Evolutionary conservation across 164 flowering plant genomes (phyloP).

Genomic region (Aristolochia californica): DNA sequence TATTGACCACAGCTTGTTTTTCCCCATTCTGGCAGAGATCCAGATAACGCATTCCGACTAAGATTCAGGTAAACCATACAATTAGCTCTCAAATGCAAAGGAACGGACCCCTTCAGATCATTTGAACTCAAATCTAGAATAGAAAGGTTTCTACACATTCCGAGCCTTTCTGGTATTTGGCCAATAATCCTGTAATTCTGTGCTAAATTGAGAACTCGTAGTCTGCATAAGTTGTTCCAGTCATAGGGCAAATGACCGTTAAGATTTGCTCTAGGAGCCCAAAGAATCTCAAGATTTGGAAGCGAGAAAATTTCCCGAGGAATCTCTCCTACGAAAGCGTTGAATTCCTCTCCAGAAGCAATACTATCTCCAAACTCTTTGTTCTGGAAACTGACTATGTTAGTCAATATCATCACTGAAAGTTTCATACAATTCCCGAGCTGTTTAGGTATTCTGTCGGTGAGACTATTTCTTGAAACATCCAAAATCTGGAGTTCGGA

Average conservation of each 20-base stretch:
- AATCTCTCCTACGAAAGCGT: slow-evolving; percentile 48
- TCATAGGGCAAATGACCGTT: slow-evolving; percentile 36
- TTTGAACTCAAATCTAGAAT: slow-evolving; percentile 63
- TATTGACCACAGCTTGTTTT: slow-evolving; percentile 21
- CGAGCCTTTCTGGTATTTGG: slow-evolving; percentile 31
- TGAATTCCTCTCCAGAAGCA: slow-evolving; percentile 38
- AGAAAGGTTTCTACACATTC: slow-evolving; percentile 35
- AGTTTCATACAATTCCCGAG: slow-evolving; percentile 39
- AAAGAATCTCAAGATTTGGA: slow-evolving; percentile 39
- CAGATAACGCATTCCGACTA: slow-evolving; percentile 45
- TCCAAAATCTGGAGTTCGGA: slow-evolving; percentile 50
- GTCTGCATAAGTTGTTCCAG: slow-evolving; percentile 32
- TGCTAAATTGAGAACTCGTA: slow-evolving; percentile 44
- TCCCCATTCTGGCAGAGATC: slow-evolving; percentile 29
- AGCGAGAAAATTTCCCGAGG: slow-evolving; percentile 37
- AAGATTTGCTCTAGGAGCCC: slow-evolving; percentile 76
- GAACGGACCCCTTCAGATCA: slow-evolving; percentile 33
- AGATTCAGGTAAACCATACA: slow-evolving; percentile 60
- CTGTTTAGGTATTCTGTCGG: slow-evolving; percentile 46
- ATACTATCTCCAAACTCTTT: slow-evolving; percentile 5
- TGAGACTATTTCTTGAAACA: slow-evolving; percentile 63
- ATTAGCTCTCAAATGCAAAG: slow-evolving; percentile 31
- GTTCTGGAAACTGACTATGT: slow-evolving; percentile 26
- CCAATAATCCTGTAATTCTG: slow-evolving; percentile 42
- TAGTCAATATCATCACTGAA: slow-evolving; percentile 39